These are phyloP conservation scores for Oryza meyeriana DNA, from an alignment of 176 grass and related monocot species.

Conservation along the genomic window DNA sequence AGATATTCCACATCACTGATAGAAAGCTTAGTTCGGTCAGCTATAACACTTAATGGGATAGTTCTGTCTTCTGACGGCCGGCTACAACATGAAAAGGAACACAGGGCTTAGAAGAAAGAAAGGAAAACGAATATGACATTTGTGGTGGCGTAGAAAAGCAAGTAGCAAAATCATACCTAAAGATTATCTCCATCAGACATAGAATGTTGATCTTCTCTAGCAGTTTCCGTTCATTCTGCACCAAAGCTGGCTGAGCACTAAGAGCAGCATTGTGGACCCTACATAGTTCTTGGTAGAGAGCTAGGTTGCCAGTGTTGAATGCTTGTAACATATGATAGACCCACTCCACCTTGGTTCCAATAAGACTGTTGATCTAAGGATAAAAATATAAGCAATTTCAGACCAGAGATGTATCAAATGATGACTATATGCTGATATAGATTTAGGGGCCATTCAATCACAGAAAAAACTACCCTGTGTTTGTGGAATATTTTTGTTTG, in stretches of 20 bases:
- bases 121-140: not conserved
- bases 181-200: not conserved
- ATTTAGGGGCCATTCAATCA: not conserved
- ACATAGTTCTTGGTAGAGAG: not conserved
- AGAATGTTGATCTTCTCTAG: not conserved
- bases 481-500: not conserved
- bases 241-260: not conserved
- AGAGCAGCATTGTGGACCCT: not conserved
- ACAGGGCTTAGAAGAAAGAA: not conserved
- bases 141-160: not conserved
- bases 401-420: not conserved
- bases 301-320: not conserved
- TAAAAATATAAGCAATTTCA: not conserved
- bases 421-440: not conserved
- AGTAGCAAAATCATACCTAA: not conserved
- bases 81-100: conserved; percentile 25
- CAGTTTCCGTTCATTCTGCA: not conserved
- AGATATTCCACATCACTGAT: conserved; percentile 60
- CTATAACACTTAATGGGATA: conserved; percentile 49
- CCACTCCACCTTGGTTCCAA: not conserved
- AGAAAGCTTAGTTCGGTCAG: conserved; percentile 52
- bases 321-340: not conserved
- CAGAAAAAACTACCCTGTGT: not conserved
- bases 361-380: not conserved
- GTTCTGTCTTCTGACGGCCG: conserved; percentile 54